phyloP scores from a whole-genome alignment of 2,329 filamentous ascomycete genomes.

The Sclerotinia glacialis region DNA sequence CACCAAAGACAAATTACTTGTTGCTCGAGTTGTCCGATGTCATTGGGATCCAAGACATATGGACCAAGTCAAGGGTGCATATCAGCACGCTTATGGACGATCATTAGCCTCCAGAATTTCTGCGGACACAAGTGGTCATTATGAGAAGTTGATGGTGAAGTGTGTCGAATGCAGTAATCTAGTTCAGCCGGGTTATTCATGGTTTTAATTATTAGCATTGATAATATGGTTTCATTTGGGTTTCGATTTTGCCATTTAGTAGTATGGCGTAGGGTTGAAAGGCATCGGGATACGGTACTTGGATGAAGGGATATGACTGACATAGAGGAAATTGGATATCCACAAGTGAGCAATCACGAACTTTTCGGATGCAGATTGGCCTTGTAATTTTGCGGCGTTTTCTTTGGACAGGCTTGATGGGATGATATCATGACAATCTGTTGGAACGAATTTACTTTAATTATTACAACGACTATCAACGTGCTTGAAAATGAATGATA shows the following conservation, averaged over 20 bases:
- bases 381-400: neutral
- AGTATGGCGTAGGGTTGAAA: neutral
- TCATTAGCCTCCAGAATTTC: slow-evolving; percentile 68
- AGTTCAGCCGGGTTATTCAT: slow-evolving; percentile 14
- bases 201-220: slow-evolving; percentile 8
- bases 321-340: neutral
- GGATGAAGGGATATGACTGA: neutral
- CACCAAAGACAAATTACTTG: slow-evolving; percentile 79
- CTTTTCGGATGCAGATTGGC: neutral
- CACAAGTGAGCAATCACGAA: neutral
- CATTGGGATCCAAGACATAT: slow-evolving; percentile 81
- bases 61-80: slow-evolving; percentile 75
- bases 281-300: neutral
- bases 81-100: slow-evolving; percentile 65
- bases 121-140: slow-evolving; percentile 83
- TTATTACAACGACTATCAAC: neutral
- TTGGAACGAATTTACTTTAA: neutral
- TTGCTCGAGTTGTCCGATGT: slow-evolving; percentile 71
- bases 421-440: neutral
- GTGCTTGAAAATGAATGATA: neutral
- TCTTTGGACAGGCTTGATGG: neutral
- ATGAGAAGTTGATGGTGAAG: slow-evolving; percentile 69
- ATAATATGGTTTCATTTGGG: neutral
- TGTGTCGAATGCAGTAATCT: slow-evolving; percentile 15
- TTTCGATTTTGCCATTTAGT: neutral